A percentile compares a stretch with the other conserved stretches of the same genome.
These are phyloP conservation scores for Xylariaceae sp. DNA, from an alignment of 2,329 filamentous ascomycete species.

Conservation along the genomic window DNA sequence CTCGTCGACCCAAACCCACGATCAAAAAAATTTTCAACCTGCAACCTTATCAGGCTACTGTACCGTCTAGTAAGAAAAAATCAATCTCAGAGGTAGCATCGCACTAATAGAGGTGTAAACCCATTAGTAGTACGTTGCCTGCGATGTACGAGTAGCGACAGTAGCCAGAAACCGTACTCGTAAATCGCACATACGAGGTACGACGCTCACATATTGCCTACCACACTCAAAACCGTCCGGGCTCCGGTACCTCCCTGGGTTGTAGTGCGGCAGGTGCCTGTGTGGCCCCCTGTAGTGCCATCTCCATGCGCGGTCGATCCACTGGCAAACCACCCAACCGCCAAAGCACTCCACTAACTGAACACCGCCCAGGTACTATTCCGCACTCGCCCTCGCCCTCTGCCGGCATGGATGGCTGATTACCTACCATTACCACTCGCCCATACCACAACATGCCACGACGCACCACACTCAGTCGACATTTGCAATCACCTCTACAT, in stretches of 20 bases:
- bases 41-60: not conserved
- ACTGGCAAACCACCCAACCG: not conserved
- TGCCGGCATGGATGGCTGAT: no score
- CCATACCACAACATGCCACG: conserved; percentile 2
- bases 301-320: not conserved
- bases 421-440: not conserved
- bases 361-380: no score
- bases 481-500: not conserved
- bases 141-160: no score
- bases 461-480: not conserved
- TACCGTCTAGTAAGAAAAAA: not conserved
- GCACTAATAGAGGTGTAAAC: no score
- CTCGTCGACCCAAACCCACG: not conserved
- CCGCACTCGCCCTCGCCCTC: no score
- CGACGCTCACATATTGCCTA: not conserved
- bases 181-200: no score
- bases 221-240: not conserved
- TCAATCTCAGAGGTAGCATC: not conserved
- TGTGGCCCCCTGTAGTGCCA: not conserved
- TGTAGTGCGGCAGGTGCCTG: no score
- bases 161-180: no score
- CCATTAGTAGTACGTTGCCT: no score
- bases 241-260: no score
- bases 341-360: no score
- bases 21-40: not conserved